phyloP scores from a whole-genome alignment of 805 yeast genomes.

The Teunomyces tritomae region DNA sequence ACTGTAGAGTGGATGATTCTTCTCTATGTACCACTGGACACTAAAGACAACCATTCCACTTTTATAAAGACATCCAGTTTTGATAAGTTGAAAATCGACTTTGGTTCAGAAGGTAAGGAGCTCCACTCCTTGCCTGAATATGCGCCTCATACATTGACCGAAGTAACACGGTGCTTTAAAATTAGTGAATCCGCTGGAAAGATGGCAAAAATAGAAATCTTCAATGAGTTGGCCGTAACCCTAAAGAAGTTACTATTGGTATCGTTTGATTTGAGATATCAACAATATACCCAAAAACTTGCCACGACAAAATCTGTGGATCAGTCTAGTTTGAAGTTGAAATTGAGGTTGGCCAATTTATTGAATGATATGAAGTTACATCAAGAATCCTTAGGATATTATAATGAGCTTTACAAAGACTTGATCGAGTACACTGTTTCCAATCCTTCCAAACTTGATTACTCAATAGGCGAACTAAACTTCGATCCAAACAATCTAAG shows the following conservation, averaged over 20 bases:
- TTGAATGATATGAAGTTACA: slow-evolving; percentile 54
- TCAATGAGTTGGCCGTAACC: slow-evolving; percentile 44
- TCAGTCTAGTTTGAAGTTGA: slow-evolving; percentile 32
- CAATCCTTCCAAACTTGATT: not conserved
- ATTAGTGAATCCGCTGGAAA: slow-evolving; percentile 34
- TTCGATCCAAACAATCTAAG: not conserved
- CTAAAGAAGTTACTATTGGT: slow-evolving; percentile 50
- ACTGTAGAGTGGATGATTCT: slow-evolving; percentile 63
- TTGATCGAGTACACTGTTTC: slow-evolving; percentile 6
- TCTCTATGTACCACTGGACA: slow-evolving; percentile 43
- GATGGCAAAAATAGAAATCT: slow-evolving; percentile 46
- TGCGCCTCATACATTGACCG: not conserved
- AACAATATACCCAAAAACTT: slow-evolving; percentile 10
- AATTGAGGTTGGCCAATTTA: slow-evolving; percentile 51
- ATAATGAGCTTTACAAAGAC: slow-evolving; percentile 42
- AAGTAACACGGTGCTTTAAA: slow-evolving; percentile 39
- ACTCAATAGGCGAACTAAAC: not conserved
- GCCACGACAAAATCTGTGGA: not conserved
- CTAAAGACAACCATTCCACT: slow-evolving; percentile 32
- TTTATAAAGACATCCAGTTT: slow-evolving; percentile 46
- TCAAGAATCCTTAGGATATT: slow-evolving; percentile 59
- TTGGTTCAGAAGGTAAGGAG: slow-evolving; percentile 41
- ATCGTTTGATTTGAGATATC: slow-evolving; percentile 44
- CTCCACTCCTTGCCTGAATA: slow-evolving; percentile 11
- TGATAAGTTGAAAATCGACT: slow-evolving; percentile 57